These are phyloP conservation scores for Liriodendron chinense DNA, from an alignment of 164 flowering plant genomes.

Conservation along the genomic window DNA sequence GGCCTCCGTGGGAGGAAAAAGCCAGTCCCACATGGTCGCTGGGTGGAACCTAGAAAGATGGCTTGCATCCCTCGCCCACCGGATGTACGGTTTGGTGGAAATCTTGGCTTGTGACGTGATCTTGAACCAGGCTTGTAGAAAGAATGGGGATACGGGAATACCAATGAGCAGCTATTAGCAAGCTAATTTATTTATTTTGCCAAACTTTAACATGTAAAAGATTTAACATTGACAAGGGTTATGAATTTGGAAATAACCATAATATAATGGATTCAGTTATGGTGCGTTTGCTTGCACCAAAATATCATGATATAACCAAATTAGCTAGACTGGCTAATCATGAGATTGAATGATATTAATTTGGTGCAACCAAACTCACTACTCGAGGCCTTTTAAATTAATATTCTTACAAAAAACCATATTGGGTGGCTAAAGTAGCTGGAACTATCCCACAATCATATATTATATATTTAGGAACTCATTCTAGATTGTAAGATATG, in stretches of 20 bases:
- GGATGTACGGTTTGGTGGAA: constrained; percentile 23
- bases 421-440: too few species aligned
- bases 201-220: background rate
- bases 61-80: constrained; percentile 88
- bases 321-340: too few species aligned
- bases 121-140: constrained; percentile 15
- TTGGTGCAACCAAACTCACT: too few species aligned
- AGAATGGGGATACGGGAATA: background rate
- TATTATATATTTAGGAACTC: too few species aligned
- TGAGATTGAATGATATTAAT: too few species aligned
- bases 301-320: too few species aligned
- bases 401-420: too few species aligned
- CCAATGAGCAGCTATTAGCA: too few species aligned
- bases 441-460: too few species aligned
- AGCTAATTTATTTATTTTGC: background rate
- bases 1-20: constrained; percentile 67
- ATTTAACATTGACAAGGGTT: background rate
- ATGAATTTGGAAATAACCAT: background rate
- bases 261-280: background rate
- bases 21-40: constrained; percentile 68
- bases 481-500: too few species aligned
- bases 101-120: constrained; percentile 24
- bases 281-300: too few species aligned
- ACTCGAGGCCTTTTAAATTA: too few species aligned
- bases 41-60: constrained; percentile 51